Conservation (phyloP, 306 rosid genomes). For the Cicer bijugum region DNA sequence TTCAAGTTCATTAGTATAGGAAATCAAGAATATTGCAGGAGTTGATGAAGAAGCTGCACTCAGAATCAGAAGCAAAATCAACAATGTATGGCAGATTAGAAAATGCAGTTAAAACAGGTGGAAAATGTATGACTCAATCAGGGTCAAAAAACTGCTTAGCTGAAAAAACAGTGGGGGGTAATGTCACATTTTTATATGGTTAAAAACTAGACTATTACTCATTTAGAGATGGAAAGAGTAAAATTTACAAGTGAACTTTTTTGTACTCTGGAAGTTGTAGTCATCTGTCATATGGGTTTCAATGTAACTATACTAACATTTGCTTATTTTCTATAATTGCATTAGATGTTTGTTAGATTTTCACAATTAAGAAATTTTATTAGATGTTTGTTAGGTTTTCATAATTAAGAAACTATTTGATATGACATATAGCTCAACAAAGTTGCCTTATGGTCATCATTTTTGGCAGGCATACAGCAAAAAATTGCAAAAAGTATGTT, state of each 20-base stretch:
- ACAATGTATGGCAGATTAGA: not conserved
- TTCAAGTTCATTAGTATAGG: conserved; percentile 4
- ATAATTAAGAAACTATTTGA: conserved; percentile 1
- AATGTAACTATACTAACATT: not conserved
- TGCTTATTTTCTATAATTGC: not conserved
- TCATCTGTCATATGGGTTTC: not conserved
- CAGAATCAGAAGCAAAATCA: conserved; percentile 10
- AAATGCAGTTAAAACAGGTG: conserved; percentile 5
- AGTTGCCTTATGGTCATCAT: not conserved
- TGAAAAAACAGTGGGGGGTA: not conserved
- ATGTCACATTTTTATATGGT: not conserved
- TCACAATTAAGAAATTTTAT: not conserved
- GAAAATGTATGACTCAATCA: conserved; percentile 7
- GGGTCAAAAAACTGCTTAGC: not conserved
- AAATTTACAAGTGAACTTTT: not conserved
- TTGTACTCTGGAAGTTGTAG: not conserved
- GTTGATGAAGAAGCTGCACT: not conserved
- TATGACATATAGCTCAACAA: conserved; percentile 1
- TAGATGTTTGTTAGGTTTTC: conserved; percentile 3
- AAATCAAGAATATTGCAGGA: conserved; percentile 24
- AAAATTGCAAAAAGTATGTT: not conserved
- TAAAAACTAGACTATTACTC: not conserved
- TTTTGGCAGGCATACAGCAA: too few relatives aligned
- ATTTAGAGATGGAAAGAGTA: not conserved
- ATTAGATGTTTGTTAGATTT: not conserved